phyloP scores from a whole-genome alignment of 1,284 basidiomycete species.

The Leccinum solheimii region DNA sequence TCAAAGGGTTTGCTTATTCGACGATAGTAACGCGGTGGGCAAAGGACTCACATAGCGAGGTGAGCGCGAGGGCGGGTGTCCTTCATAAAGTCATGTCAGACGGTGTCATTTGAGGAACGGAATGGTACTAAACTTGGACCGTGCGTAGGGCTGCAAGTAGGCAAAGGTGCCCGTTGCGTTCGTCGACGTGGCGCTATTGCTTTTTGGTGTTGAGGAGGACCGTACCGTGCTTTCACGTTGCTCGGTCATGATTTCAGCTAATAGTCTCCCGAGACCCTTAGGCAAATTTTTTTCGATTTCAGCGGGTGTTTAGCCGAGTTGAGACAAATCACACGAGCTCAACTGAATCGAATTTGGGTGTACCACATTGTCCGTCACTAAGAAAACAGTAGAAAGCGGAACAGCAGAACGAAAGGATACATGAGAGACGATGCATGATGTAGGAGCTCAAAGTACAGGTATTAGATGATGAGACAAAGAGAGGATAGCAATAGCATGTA shows the following conservation, averaged over 20 bases:
- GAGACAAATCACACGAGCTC: not conserved
- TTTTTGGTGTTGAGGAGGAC: conserved; percentile 2
- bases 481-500: conserved; percentile 11
- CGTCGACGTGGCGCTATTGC: conserved; percentile 1
- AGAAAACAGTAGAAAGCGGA: conserved; percentile 4
- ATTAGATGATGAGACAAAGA: not conserved
- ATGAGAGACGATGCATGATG: conserved; percentile 3
- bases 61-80: conserved; percentile 28
- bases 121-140: conserved; percentile 33
- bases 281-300: not conserved
- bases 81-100: conserved; percentile 24
- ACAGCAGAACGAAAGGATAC: conserved; percentile 21
- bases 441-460: not conserved
- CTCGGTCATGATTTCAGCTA: conserved; percentile 10
- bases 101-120: not conserved
- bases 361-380: conserved; percentile 14
- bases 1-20: not conserved
- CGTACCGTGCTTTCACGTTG: not conserved
- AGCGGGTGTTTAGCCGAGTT: not conserved
- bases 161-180: conserved; percentile 28
- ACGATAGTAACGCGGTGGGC: not conserved
- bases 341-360: too few relatives aligned
- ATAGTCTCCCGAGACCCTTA: too few relatives aligned
- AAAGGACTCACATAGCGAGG: conserved; percentile 32
- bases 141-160: conserved; percentile 32